Conservation (phyloP, 345 rosid species). For the Xanthoceras sorbifolium region DNA sequence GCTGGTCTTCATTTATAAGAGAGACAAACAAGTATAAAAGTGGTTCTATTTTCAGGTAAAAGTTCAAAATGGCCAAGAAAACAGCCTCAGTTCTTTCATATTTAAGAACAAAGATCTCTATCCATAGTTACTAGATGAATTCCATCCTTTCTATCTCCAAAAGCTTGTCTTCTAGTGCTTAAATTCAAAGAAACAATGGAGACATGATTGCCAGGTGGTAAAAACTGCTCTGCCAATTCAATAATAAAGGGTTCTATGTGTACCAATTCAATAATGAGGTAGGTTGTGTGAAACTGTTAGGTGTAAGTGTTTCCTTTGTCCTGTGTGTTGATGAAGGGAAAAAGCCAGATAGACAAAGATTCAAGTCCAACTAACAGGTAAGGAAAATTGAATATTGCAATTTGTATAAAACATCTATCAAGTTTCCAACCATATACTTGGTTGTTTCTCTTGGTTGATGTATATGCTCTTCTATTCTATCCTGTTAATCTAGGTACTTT, state of each 20-base stretch:
- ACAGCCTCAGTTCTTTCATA: constrained; percentile 18
- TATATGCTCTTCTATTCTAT: constrained; percentile 20
- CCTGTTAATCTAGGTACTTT: constrained; percentile 19
- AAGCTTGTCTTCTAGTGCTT: constrained; percentile 52
- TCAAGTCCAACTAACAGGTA: constrained; percentile 2
- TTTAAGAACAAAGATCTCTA: constrained; percentile 13
- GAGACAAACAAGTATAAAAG: constrained; percentile 30
- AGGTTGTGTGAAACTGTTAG: constrained; percentile 24
- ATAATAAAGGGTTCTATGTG: constrained; percentile 31
- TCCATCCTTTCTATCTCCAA: constrained; percentile 45
- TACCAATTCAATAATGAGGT: constrained; percentile 45
- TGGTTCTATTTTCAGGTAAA: constrained; percentile 21
- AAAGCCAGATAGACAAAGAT: constrained; percentile 18
- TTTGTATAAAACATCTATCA: not conserved
- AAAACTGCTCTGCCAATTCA: constrained; percentile 39
- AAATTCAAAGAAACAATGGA: constrained; percentile 46
- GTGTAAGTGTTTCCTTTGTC: constrained; percentile 18
- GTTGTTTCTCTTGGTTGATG: constrained; percentile 22
- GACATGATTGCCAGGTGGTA: constrained; percentile 50
- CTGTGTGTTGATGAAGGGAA: constrained; percentile 12
- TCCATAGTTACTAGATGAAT: constrained; percentile 22
- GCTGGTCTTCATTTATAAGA: constrained; percentile 47
- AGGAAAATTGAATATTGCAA: not conserved
- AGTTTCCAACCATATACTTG: constrained; percentile 4
- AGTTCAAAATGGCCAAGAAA: constrained; percentile 10